A percentile compares a stretch with the other conserved stretches of the same genome.
phyloP scores from a whole-genome alignment of 352 stramenopile genomes.

The Globisporangium acanthophoron region DNA sequence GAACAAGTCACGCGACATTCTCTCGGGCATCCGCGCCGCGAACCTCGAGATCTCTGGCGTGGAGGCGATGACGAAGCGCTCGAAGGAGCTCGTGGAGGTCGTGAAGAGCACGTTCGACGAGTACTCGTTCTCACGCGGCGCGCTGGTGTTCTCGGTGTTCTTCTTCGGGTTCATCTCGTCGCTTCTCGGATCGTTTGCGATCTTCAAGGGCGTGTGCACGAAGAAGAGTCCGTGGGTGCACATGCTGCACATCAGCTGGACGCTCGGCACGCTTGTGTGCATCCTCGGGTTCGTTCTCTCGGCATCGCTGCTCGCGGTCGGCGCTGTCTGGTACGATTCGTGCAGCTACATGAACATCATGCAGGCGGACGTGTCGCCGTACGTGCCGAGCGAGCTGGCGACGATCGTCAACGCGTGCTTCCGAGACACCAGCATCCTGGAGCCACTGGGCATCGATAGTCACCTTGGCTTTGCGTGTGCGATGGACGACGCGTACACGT shows the following conservation, averaged over 20 bases:
- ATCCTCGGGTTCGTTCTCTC: conserved; percentile 77
- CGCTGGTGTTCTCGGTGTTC: conserved; percentile 74
- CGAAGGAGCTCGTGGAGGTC: conserved; percentile 45
- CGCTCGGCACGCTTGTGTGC: conserved; percentile 64
- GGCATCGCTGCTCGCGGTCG: conserved; percentile 63
- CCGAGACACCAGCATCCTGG: conserved; percentile 52
- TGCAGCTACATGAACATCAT: conserved; percentile 84
- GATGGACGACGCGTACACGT: conserved; percentile 52
- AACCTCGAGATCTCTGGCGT: conserved; percentile 43
- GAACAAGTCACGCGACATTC: conserved; percentile 28
- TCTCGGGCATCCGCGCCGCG: conserved; percentile 35
- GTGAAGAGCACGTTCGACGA: conserved; percentile 64
- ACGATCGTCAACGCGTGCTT: conserved; percentile 69
- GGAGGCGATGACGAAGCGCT: conserved; percentile 47
- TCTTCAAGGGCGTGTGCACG: conserved; percentile 70
- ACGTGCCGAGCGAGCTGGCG: conserved; percentile 52
- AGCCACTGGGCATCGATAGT: conserved; percentile 44
- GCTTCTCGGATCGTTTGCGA: conserved; percentile 55
- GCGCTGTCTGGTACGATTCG: conserved; percentile 71
- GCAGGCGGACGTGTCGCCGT: conserved; percentile 64
- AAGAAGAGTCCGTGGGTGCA: conserved; percentile 72
- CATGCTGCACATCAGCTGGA: conserved; percentile 72
- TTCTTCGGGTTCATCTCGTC: conserved; percentile 66
- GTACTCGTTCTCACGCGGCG: conserved; percentile 72
- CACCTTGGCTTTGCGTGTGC: conserved; percentile 57